These are phyloP conservation scores for Phoma sp. DNA, from an alignment of 2,329 filamentous ascomycete species.

Conservation along the genomic window DNA sequence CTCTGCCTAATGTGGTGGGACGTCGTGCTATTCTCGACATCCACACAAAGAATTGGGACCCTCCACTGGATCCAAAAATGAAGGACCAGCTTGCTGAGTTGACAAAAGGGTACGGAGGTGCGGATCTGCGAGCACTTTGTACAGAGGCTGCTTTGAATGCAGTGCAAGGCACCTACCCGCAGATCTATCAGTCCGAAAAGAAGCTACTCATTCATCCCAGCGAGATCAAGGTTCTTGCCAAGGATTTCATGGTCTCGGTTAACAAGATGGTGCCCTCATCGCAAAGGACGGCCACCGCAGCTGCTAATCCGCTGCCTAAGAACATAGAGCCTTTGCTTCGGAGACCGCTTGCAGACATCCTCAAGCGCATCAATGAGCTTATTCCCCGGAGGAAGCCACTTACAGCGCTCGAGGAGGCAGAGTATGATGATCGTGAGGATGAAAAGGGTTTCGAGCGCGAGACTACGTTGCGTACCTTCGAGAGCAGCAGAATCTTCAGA, in stretches of 20 bases:
- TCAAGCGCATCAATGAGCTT: constrained; percentile 72
- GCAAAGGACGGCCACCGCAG: constrained; percentile 84
- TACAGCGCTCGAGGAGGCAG: constrained; percentile 90
- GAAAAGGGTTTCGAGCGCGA: constrained; percentile 87
- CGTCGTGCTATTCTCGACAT: constrained; percentile 91
- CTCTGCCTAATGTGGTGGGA: constrained; percentile 79
- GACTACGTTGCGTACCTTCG: constrained; percentile 73
- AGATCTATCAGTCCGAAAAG: constrained; percentile 90
- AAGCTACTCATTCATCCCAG: constrained; percentile 87
- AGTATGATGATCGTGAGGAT: constrained; percentile 85
- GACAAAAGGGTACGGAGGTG: constrained; percentile 96
- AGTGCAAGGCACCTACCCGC: constrained; percentile 92
- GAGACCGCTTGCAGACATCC: constrained; percentile 72
- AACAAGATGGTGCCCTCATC: constrained; percentile 97
- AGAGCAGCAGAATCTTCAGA: constrained; percentile 84
- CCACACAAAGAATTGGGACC: constrained; percentile 92
- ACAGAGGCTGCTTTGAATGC: constrained; percentile 96
- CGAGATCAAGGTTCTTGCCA: constrained; percentile 84
- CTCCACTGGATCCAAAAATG: constrained; percentile 73
- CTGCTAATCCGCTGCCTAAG: constrained; percentile 79
- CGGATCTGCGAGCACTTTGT: constrained; percentile 89
- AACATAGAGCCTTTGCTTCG: constrained; percentile 81
- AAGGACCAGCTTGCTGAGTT: constrained; percentile 83
- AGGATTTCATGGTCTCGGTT: constrained; percentile 96
- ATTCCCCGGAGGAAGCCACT: constrained; percentile 84